These are phyloP conservation scores for Talaromyces piceae DNA, from an alignment of 2,329 filamentous ascomycete genomes.

Conservation along the genomic window DNA sequence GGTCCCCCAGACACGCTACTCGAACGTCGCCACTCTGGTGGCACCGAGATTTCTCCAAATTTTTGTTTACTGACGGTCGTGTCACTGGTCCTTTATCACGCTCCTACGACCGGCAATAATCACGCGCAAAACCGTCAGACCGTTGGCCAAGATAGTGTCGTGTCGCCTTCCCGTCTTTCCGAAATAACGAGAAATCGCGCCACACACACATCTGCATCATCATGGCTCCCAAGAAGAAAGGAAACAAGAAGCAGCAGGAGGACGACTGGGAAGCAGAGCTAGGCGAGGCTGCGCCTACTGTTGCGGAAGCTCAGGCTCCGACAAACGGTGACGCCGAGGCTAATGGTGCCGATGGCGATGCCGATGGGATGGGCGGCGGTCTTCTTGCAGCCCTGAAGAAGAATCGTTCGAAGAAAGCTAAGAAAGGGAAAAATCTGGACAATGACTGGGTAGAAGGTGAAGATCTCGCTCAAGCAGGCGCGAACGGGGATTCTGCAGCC, in stretches of 20 bases:
- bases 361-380: conserved; percentile 53
- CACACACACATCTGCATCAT: conserved; percentile 14
- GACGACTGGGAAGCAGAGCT: conserved; percentile 95
- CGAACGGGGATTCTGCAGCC: conserved; percentile 23
- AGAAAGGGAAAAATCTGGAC: conserved; percentile 64
- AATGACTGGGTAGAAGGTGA: conserved; percentile 68
- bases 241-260: conserved; percentile 74
- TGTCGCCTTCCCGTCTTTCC: not conserved
- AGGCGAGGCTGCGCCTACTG: conserved; percentile 59
- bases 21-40: not conserved
- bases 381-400: conserved; percentile 75
- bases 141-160: not conserved
- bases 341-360: conserved; percentile 43
- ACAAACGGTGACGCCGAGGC: conserved; percentile 42
- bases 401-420: conserved; percentile 79
- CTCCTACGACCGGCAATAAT: too few species aligned
- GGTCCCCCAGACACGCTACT: not conserved
- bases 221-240: conserved; percentile 97
- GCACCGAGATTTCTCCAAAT: not conserved
- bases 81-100: too few species aligned
- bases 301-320: conserved; percentile 36
- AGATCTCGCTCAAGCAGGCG: conserved; percentile 40
- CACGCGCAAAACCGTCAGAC: not conserved
- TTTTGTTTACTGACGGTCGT: not conserved
- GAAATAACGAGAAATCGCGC: too few species aligned